These are phyloP conservation scores for Lasiodiplodia sp. DNA, from an alignment of 2,329 filamentous ascomycete species.

Conservation along the genomic window DNA sequence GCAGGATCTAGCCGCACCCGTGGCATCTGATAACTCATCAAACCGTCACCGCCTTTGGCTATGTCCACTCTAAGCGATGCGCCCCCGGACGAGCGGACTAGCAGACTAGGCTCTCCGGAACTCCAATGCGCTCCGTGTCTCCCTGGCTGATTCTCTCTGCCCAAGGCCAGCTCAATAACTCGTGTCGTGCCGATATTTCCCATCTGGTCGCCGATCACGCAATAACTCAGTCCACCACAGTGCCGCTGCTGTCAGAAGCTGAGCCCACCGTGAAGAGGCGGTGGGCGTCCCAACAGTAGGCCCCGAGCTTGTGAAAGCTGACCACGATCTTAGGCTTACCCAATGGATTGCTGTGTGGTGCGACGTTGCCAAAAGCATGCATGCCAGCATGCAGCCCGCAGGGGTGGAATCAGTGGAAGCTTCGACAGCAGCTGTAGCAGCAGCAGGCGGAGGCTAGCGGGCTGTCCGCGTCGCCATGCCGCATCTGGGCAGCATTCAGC, in stretches of 20 bases:
- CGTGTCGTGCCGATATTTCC: neutral
- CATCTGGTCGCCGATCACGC: conserved; percentile 8
- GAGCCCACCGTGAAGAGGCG: conserved; percentile 11
- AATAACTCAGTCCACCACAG: conserved; percentile 5
- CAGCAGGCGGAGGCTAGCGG: neutral
- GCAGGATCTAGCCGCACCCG: conserved; percentile 26
- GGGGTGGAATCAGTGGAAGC: neutral
- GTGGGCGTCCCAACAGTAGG: conserved; percentile 23
- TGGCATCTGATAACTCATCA: conserved; percentile 24
- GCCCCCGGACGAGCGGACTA: neutral
- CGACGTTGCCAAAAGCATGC: conserved; percentile 19
- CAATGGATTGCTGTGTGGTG: neutral
- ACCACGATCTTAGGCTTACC: neutral
- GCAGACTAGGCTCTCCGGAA: neutral
- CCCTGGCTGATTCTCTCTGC: neutral
- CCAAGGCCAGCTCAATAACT: neutral
- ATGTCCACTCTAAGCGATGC: neutral
- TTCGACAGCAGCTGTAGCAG: neutral
- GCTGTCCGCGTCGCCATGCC: conserved; percentile 2
- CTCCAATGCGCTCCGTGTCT: neutral
- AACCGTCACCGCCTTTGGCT: conserved; percentile 18
- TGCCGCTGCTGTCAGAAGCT: neutral
- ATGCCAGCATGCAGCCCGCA: neutral
- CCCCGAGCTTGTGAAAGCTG: neutral
- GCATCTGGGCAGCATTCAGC: neutral